Percentiles rank a stretch among this genome's conserved stretches.
Conservation (phyloP, 176 grass and related monocot species). For the Musa schizocarpa region DNA sequence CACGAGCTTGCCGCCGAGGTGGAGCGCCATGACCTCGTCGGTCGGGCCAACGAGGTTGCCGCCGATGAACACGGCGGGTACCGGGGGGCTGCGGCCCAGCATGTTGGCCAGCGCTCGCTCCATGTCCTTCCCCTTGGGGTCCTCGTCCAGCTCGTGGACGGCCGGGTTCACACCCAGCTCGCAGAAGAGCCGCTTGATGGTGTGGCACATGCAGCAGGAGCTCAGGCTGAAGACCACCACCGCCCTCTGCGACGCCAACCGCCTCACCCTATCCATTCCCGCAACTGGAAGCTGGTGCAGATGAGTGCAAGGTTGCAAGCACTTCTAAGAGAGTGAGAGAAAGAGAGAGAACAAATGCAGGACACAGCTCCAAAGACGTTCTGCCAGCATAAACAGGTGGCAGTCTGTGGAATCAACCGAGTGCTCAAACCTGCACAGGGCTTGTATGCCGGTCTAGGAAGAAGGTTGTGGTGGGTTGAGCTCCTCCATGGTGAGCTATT, state of each 20-base stretch:
- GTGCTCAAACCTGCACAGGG: too few relatives aligned
- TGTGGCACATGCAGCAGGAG: constrained; percentile 28
- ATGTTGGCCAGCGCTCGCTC: constrained; percentile 7
- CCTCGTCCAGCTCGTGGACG: constrained; percentile 20
- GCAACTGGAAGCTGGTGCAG: background rate
- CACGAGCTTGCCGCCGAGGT: constrained; percentile 18
- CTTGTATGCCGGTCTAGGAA: too few relatives aligned
- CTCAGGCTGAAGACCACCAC: constrained; percentile 23
- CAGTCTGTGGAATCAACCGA: too few relatives aligned
- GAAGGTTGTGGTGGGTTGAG: background rate
- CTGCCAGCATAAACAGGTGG: too few relatives aligned
- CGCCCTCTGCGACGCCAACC: constrained; percentile 10
- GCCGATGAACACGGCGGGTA: constrained; percentile 24
- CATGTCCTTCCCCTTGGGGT: constrained; percentile 21
- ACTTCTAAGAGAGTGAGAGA: too few relatives aligned
- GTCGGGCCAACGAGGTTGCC: constrained; percentile 14
- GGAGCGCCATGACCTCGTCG: constrained; percentile 21
- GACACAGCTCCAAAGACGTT: too few relatives aligned
- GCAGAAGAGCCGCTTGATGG: constrained; percentile 15
- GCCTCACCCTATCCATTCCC: background rate
- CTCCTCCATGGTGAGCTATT: background rate
- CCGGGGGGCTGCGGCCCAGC: background rate
- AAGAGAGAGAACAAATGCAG: too few relatives aligned
- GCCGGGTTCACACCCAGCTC: constrained; percentile 16
- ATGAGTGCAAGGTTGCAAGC: too few relatives aligned